Evolutionary conservation across 371 early-diverging fungal species (phyloP), one percentile per base, ranked within the genome.

Genomic region (Apophysomyces variabilis): DNA sequence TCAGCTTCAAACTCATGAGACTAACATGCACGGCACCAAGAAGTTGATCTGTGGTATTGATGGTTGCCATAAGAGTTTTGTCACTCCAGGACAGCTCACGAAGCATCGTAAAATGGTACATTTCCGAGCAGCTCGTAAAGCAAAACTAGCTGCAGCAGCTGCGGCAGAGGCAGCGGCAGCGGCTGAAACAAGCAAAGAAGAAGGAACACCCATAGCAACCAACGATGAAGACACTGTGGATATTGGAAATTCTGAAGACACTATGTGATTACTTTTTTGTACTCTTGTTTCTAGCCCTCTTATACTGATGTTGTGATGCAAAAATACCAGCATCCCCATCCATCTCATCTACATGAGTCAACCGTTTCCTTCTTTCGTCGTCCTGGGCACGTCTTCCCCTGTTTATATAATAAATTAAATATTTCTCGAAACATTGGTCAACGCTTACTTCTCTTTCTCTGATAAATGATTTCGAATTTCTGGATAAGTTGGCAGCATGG

Each of bases 401-500:
- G 64, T 9, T 21, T 21, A 3, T 18, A 50, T 7, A 16, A 21
- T 26, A 14, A 39, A 56, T 32, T 38, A 38, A 26, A 50, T 64
- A 57, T 41, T 11, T 43, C 57, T 57, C 39, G 16, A 37, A 21
- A 38, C 7, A 57, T 8, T 18, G 35, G 7, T 47, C 26, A 45
- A 37, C 4, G 65, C 73, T 64, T 73, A 76, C 79, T 69, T 73
- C 65, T 78, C 78, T 64, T 71, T 70, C 41, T 80, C 79, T 14
- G 79, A 73, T 2, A 76, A 7, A 58, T 77, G 71, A 61, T 88
- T 88, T 39, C 89, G 79, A 36, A 86, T 75, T 66, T 90, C 91
- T 8, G 90, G 89, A 65, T 85, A 85, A n/a, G 87, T 89, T 0
- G 91, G 91, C 26, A 90, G 68, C 12, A 88, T 46, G 1, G 87